Evolutionary conservation across 257 asterid species (phyloP).

Genomic region (Salvia splendens): DNA sequence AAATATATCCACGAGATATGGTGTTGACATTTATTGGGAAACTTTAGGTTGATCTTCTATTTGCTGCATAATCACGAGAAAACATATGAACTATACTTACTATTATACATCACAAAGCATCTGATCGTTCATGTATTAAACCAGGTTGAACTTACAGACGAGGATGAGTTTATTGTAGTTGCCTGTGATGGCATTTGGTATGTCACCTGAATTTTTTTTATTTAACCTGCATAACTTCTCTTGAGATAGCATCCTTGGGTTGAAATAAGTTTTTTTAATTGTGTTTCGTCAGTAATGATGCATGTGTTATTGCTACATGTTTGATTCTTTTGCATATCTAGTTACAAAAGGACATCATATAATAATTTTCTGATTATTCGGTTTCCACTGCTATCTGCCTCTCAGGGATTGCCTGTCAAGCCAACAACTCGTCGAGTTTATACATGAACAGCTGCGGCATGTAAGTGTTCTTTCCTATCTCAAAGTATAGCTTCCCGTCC

Average conservation of each 20-base stretch:
- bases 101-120: neutral
- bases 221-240: slow-evolving; percentile 1
- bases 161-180: slow-evolving; percentile 84
- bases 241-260: neutral
- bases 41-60: slow-evolving; percentile 3
- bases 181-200: slow-evolving; percentile 99
- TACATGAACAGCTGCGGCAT: slow-evolving; percentile 76
- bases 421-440: slow-evolving; percentile 89
- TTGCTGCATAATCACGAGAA: neutral
- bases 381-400: neutral
- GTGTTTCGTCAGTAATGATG: too few species aligned
- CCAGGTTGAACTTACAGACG: slow-evolving; percentile 90
- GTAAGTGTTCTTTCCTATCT: slow-evolving; percentile 46
- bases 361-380: neutral
- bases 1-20: neutral
- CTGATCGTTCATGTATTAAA: slow-evolving; percentile 23
- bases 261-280: neutral
- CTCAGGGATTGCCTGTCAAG: slow-evolving; percentile 98
- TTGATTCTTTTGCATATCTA: too few species aligned
- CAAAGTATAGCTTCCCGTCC: neutral
- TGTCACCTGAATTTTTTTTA: slow-evolving; percentile 28
- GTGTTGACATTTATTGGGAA: neutral
- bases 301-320: too few species aligned
- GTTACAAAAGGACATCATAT: neutral
- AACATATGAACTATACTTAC: too few species aligned